These are phyloP conservation scores for Staphylotrichum tortipilum DNA, from an alignment of 495 filamentous ascomycete genomes.

Conservation along the genomic window DNA sequence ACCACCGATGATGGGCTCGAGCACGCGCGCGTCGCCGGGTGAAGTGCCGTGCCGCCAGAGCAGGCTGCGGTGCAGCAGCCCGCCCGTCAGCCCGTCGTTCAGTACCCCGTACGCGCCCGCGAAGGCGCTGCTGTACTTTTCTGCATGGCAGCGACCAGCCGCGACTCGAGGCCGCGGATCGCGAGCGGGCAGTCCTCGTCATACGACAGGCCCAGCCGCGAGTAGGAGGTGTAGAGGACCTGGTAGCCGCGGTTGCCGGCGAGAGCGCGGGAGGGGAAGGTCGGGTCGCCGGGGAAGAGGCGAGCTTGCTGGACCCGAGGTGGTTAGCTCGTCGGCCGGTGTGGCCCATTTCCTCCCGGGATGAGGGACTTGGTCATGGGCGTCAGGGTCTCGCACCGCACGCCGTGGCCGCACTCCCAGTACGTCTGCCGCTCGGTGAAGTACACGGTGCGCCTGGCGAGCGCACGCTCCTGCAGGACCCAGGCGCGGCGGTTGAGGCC, in stretches of 20 bases:
- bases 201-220: conserved; percentile 16
- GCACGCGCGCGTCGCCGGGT: neutral
- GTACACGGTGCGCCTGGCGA: conserved; percentile 30
- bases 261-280: conserved; percentile 19
- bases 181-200: conserved; percentile 21
- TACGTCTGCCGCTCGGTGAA: conserved; percentile 31
- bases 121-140: neutral
- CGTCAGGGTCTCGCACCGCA: conserved; percentile 27
- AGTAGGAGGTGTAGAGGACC: conserved; percentile 24
- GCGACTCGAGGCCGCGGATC: conserved; percentile 21
- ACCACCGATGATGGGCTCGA: conserved; percentile 5
- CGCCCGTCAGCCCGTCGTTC: neutral
- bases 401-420: conserved; percentile 32
- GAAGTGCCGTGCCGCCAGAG: conserved; percentile 15
- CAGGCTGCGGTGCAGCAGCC: conserved; percentile 14
- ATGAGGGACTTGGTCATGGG: conserved; percentile 15
- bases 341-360: too few species aligned
- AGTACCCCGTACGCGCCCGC: conserved; percentile 18
- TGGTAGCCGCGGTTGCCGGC: conserved; percentile 9
- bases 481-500: conserved; percentile 27
- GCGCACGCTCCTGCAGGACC: conserved; percentile 33
- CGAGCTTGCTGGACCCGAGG: conserved; percentile 13
- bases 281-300: conserved; percentile 25
- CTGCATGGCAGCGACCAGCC: conserved; percentile 13
- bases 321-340: neutral